phyloP scores from a whole-genome alignment of 495 filamentous ascomycete species.

The Xylaria palmicola region DNA sequence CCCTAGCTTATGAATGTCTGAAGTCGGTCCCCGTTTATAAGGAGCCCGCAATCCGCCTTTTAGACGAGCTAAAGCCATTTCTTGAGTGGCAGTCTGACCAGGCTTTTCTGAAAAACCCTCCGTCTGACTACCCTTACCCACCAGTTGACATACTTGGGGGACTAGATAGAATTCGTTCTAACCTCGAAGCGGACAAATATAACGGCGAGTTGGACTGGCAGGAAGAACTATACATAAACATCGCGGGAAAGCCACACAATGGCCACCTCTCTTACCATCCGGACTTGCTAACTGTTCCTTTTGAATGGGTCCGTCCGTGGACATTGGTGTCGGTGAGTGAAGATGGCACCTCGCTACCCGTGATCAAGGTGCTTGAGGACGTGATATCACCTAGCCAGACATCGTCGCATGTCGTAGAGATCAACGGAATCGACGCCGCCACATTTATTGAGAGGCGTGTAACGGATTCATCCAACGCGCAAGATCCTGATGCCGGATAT shows the following conservation, averaged over 20 bases:
- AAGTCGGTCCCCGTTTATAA: constrained; percentile 37
- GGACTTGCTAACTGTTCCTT: constrained; percentile 31
- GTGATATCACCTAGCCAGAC: not conserved
- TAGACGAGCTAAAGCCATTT: constrained; percentile 36
- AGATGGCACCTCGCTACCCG: constrained; percentile 25
- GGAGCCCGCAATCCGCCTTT: constrained; percentile 28
- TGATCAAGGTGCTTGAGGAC: constrained; percentile 29
- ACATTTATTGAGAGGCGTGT: constrained; percentile 21
- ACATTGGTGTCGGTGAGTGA: constrained; percentile 30
- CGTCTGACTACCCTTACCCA: constrained; percentile 35
- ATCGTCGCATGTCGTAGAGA: constrained; percentile 21
- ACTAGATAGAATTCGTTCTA: constrained; percentile 29
- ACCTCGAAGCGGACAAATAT: constrained; percentile 33
- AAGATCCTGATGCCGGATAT: constrained; percentile 43
- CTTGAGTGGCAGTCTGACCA: constrained; percentile 37
- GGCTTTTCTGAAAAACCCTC: constrained; percentile 36
- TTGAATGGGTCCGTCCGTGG: constrained; percentile 24
- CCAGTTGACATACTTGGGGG: constrained; percentile 36
- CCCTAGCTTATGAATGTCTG: constrained; percentile 37
- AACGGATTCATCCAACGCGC: constrained; percentile 13
- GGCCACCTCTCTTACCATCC: constrained; percentile 38
- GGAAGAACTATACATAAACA: constrained; percentile 24
- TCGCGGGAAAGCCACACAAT: constrained; percentile 35
- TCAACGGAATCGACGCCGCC: constrained; percentile 32
- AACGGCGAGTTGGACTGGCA: constrained; percentile 35